phyloP scores from a whole-genome alignment of 2,329 filamentous ascomycete species.

The Cladosporium cucumerinum region DNA sequence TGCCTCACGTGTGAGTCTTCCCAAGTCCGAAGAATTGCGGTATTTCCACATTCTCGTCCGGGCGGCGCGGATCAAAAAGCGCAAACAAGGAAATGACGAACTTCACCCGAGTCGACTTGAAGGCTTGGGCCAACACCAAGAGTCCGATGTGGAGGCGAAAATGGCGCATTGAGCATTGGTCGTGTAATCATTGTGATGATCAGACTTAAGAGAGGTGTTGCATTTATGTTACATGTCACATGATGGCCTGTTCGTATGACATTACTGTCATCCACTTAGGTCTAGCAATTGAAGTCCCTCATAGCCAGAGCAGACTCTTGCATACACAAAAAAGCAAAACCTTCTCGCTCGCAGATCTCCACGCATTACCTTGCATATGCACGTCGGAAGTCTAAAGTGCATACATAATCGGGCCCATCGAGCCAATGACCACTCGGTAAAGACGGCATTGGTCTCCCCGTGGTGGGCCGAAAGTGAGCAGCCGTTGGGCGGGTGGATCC shows the following conservation, averaged over 20 bases:
- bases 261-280: neutral
- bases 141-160: constrained; percentile 16
- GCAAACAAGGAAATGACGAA: constrained; percentile 14
- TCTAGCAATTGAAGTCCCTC: neutral
- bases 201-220: neutral
- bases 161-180: constrained; percentile 11
- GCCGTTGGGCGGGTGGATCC: constrained; percentile 5
- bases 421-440: constrained; percentile 2
- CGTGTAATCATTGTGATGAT: neutral
- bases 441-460: neutral
- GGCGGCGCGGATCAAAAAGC: neutral
- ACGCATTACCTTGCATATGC: neutral
- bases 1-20: neutral
- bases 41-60: neutral
- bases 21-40: neutral
- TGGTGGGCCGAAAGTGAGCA: constrained; percentile 3
- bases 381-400: neutral
- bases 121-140: constrained; percentile 1
- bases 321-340: neutral
- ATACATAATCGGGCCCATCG: neutral
- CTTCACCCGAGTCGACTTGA: constrained; percentile 1
- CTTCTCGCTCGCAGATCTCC: constrained; percentile 11
- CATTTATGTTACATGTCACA: neutral
- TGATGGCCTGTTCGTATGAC: neutral
- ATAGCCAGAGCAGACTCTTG: neutral